phyloP scores from a whole-genome alignment of 2,329 filamentous ascomycete genomes.

The Ophiostoma ips region DNA sequence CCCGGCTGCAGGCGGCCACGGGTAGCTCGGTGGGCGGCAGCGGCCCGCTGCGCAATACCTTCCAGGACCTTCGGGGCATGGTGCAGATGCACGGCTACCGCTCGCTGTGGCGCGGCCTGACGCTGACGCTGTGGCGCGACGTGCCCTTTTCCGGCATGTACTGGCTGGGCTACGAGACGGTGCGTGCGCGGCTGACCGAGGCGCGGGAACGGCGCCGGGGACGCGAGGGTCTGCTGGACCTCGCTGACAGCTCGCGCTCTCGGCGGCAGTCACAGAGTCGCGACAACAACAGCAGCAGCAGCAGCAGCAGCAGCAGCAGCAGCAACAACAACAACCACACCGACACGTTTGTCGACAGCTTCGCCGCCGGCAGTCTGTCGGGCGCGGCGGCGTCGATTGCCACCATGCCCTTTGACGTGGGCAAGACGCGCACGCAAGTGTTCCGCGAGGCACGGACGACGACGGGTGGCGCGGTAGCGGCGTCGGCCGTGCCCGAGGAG shows the following conservation, averaged over 20 bases:
- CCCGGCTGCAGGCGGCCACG: constrained; percentile 70
- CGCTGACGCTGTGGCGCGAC: constrained; percentile 86
- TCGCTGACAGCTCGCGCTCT: too few relatives aligned
- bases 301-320: too few relatives aligned
- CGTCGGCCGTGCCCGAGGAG: constrained; percentile 49
- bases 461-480: constrained; percentile 19
- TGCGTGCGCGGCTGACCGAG: constrained; percentile 58
- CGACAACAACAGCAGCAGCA: too few relatives aligned
- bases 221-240: constrained; percentile 18
- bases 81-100: constrained; percentile 61
- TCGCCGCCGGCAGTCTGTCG: constrained; percentile 69
- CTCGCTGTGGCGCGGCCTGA: constrained; percentile 81
- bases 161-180: constrained; percentile 93
- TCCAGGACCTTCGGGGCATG: constrained; percentile 66
- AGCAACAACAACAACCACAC: too few relatives aligned
- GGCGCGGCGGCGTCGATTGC: constrained; percentile 76
- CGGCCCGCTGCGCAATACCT: constrained; percentile 64
- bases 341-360: constrained; percentile 76
- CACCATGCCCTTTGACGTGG: constrained; percentile 93
- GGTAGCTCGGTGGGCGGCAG: constrained; percentile 44
- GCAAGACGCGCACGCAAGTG: constrained; percentile 89
- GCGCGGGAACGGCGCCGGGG: constrained; percentile 42
- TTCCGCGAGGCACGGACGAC: constrained; percentile 43
- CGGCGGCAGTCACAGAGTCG: constrained; percentile 45
- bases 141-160: constrained; percentile 95